Base-by-base conservation (phyloP, 306 rosid genomes). In the Begonia loranthoides region DNA sequence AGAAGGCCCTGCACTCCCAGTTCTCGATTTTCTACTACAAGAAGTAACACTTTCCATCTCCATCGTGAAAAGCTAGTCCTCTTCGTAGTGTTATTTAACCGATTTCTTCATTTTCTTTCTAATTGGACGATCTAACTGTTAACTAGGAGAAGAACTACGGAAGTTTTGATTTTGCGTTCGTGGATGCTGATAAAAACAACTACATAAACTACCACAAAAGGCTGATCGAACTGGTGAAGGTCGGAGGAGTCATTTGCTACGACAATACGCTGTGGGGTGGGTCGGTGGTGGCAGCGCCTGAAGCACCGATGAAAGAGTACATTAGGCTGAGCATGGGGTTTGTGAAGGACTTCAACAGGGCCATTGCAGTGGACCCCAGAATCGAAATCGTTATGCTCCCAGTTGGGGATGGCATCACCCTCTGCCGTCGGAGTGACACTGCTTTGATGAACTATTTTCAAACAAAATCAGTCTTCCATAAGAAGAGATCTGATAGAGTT, bases 1-100 rank as follows among this genome's bases (percentile, higher is more conserved):
- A 56, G 95, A 86, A 66, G 95, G 95, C 52, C 95, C 95, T 22
- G 95, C 95, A 47, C 95, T 86, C 48, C 95, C 88, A 0, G 72
- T 65, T 28, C 93, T 86, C 9, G 95, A 86, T 21, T 66, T 57
- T 36, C 28, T 86, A 69, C 12, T 82, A 17, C 54, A 70, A 79
- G 81, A 86, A 0, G 95, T 86, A 79, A 73, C 61, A 28, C 19
- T 5, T 13, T 4, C 14, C 2, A 0, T 41, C 10, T 9, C 45
- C 14, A 4, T 2, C 22, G 3, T 2, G 2, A 2, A 19, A 19
- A 19, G 22, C 4, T 4, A 1, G n/a, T 45, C 10, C 24, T 8
- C 2, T 50, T 1, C 9, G 36, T 4, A 7, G 34, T n/a, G 4
- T 24, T 24, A 24, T 24, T 24, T 3, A 24, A 24, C 34, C 4